Percentiles rank a stretch among this genome's conserved stretches.
Evolutionary conservation across 2,329 filamentous ascomycete genomes (phyloP).

Genomic region (Dendryphion nanum): DNA sequence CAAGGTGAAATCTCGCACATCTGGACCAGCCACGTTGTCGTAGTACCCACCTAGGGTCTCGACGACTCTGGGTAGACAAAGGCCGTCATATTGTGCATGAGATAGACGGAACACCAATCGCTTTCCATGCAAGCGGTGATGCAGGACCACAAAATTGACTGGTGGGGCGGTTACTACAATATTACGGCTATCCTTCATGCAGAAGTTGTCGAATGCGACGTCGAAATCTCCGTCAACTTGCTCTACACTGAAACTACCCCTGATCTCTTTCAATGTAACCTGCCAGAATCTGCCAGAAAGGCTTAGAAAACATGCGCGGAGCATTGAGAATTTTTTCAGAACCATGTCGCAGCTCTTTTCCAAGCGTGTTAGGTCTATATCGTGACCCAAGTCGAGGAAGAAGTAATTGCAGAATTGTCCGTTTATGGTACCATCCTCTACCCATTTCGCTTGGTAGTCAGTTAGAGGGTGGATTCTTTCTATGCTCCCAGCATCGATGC

Average conservation of each 20-base stretch:
- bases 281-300: not conserved
- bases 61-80: no score
- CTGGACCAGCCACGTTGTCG: no score
- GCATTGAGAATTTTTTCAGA: not conserved
- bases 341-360: not conserved
- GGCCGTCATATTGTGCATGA: no score
- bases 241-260: constrained; percentile 23
- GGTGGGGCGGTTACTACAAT: not conserved
- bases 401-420: not conserved
- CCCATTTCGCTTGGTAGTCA: not conserved
- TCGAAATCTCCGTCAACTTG: not conserved
- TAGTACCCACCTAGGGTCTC: no score
- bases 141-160: not conserved
- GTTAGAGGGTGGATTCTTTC: not conserved
- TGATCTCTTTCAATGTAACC: not conserved
- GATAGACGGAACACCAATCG: no score
- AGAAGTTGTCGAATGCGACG: not conserved
- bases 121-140: not conserved
- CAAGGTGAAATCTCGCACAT: no score
- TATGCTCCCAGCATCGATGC: constrained; percentile 2
- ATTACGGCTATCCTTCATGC: not conserved
- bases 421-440: not conserved
- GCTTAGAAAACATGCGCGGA: not conserved
- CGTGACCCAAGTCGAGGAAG: not conserved
- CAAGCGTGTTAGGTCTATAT: not conserved